Evolutionary conservation across 1,284 basidiomycete species (phyloP).

Genomic region (Somion occarium): DNA sequence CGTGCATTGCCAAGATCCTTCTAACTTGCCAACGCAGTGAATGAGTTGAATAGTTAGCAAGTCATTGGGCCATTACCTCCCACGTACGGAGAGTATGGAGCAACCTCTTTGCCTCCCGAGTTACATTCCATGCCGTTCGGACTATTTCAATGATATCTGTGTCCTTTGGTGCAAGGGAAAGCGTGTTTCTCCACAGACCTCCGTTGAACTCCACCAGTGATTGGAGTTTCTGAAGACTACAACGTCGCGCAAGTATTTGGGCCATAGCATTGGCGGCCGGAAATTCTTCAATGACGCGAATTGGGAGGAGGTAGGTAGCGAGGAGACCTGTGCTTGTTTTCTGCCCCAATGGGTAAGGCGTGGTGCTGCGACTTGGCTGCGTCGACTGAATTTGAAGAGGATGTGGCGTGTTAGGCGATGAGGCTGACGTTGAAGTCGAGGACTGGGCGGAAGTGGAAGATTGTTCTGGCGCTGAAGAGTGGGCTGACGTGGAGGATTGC

Average conservation of each 20-base stretch:
- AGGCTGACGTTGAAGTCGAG: neutral
- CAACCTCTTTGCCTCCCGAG: constrained; percentile 38
- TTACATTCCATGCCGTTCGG: constrained; percentile 46
- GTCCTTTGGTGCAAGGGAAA: constrained; percentile 39
- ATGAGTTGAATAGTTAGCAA: neutral
- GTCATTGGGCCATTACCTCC: neutral
- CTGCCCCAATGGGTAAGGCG: neutral
- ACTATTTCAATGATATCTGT: constrained; percentile 35
- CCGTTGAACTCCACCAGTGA: constrained; percentile 34
- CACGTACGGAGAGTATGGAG: neutral
- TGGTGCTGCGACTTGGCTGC: neutral
- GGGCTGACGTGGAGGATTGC: neutral
- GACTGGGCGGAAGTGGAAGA: neutral
- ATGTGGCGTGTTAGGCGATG: neutral
- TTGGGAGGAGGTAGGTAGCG: constrained; percentile 34
- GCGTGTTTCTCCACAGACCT: constrained; percentile 49
- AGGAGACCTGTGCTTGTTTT: constrained; percentile 23
- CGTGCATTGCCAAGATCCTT: too few relatives aligned
- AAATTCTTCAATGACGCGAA: constrained; percentile 37
- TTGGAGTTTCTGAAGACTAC: constrained; percentile 32
- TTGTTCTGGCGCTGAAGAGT: too few relatives aligned
- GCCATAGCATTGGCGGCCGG: constrained; percentile 55
- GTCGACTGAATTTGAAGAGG: neutral
- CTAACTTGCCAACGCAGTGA: neutral
- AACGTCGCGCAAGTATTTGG: constrained; percentile 33